phyloP scores from a whole-genome alignment of 768 basidiomycete genomes.

The Lentinus tigrinus region DNA sequence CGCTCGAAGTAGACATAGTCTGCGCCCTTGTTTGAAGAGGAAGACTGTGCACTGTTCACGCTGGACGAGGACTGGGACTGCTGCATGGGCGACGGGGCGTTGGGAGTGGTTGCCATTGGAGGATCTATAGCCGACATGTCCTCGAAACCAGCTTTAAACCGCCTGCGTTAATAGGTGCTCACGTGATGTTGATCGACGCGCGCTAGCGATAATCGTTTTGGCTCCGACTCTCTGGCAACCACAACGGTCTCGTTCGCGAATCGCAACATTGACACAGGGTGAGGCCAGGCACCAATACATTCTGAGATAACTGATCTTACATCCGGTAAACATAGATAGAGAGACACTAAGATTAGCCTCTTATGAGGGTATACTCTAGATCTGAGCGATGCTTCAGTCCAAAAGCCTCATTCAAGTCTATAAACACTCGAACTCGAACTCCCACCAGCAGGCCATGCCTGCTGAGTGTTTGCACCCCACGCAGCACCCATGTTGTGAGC shows the following conservation, averaged over 20 bases:
- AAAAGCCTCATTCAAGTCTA: neutral
- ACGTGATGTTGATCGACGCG: conserved; percentile 13
- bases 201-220: conserved; percentile 6
- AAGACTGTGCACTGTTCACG: conserved; percentile 17
- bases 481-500: neutral
- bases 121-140: conserved; percentile 11
- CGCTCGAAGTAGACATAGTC: conserved; percentile 97
- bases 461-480: neutral
- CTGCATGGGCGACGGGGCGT: conserved; percentile 19
- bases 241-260: neutral
- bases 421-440: neutral
- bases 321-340: neutral
- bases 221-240: neutral
- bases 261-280: neutral
- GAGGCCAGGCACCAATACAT: neutral
- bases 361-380: too few species aligned
- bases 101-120: conserved; percentile 23
- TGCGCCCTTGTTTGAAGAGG: conserved; percentile 34
- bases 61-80: conserved; percentile 27
- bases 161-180: conserved; percentile 10
- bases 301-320: neutral
- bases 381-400: neutral
- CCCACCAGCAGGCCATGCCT: neutral
- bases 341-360: neutral
- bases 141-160: conserved; percentile 15